Base-by-base conservation (phyloP, 768 basidiomycete species). In the Boletus insuetus region DNA sequence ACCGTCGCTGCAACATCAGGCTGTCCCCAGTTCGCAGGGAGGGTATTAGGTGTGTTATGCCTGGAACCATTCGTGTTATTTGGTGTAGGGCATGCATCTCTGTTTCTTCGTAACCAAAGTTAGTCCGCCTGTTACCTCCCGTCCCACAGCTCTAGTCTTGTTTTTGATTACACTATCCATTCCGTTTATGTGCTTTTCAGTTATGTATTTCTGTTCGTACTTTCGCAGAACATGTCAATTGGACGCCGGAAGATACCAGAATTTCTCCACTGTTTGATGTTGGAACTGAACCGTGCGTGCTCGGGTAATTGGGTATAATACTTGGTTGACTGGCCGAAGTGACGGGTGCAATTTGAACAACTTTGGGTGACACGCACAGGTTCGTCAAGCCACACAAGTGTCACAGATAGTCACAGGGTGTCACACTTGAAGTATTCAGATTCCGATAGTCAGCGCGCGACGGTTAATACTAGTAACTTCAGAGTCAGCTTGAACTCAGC, bases 1-100 rank as follows among this genome's bases (percentile, higher is more conserved):
- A 3, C 83, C 83, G 14, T 78, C 79, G 35, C 61, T 82, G 51
- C 81, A 80, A 65, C 81, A 81, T 54, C 81, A 82, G 61, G 70
- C 74, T 16, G 77, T 80, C 26, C 77, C 78, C 22, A 77, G 74
- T 55, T 79, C 77, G 46, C 79, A 82, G 68, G 78, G 75, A 61
- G 78, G 80, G 46, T 82, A 81, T 73, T 83, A 76, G 66, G 32
- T 56, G 24, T 34, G 54, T 59, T 31, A 46, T 56, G 48, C 48
- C 49, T 43, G 24, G 58, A 43, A 49, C 50, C 53, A 47, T 53
- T 48, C 49, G 44, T 56, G 53, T 51, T 53, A 55, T 53, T 52
- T 51, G 50, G 46, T 54, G 53, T 53, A 34, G 53, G 47, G 54
- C 49, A 53, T 59, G 43, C 53, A 58, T 58, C 49, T 59, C 40